phyloP scores from a whole-genome alignment of 495 filamentous ascomycete genomes.

The Talaromyces proteolyticus region DNA sequence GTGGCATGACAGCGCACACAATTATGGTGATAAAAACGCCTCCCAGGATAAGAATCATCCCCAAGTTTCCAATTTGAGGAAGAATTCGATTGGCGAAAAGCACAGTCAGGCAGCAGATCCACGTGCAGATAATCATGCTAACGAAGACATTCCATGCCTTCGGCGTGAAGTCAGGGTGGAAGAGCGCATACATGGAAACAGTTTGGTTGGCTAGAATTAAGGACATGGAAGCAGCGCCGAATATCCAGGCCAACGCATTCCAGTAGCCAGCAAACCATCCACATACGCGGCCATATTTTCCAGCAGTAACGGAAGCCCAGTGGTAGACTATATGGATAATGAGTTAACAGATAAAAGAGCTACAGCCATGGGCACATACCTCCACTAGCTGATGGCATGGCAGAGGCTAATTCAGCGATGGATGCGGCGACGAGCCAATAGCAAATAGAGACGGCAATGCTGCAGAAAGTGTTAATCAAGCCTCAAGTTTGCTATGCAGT shows the following conservation, averaged over 20 bases:
- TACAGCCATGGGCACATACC: conserved; percentile 18
- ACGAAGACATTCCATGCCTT: conserved; percentile 74
- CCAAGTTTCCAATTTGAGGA: conserved; percentile 59
- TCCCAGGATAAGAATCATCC: conserved; percentile 61
- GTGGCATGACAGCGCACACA: conserved; percentile 71
- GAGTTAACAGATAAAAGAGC: background rate
- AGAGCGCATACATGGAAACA: conserved; percentile 63
- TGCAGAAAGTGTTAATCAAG: conserved; percentile 6
- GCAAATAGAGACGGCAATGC: conserved; percentile 41
- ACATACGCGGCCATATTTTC: conserved; percentile 59
- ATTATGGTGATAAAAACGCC: conserved; percentile 68
- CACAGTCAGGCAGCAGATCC: conserved; percentile 57
- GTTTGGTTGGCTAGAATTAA: conserved; percentile 63
- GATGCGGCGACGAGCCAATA: conserved; percentile 51
- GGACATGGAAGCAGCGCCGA: conserved; percentile 58
- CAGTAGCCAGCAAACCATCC: conserved; percentile 78
- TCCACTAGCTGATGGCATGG: conserved; percentile 74
- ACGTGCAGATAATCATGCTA: conserved; percentile 59
- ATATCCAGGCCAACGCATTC: conserved; percentile 74
- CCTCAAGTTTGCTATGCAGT: background rate
- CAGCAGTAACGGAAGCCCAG: conserved; percentile 74
- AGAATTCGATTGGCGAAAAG: conserved; percentile 65
- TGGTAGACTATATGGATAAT: conserved; percentile 54
- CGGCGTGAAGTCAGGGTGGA: conserved; percentile 56
- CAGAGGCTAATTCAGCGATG: conserved; percentile 69